Evolutionary conservation across 306 rosid genomes (phyloP).

Genomic region (Cucumis cinereus): DNA sequence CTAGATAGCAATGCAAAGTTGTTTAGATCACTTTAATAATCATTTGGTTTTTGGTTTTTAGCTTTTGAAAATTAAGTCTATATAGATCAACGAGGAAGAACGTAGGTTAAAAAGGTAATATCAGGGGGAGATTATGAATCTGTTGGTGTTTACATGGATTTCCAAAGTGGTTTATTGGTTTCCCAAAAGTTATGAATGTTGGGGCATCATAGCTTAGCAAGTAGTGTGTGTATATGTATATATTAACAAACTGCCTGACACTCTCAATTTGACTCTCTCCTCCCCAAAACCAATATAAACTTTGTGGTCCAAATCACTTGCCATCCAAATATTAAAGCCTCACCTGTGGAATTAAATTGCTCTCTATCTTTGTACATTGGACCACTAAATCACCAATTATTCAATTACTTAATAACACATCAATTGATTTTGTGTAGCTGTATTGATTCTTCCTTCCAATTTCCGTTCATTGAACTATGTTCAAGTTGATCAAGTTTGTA

Average conservation of each 20-base stretch:
- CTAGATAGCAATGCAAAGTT: too few relatives aligned
- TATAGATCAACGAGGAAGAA: too few relatives aligned
- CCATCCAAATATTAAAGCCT: not conserved
- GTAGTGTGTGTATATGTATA: not conserved
- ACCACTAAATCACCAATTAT: not conserved
- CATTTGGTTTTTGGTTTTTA: too few relatives aligned
- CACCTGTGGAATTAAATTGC: not conserved
- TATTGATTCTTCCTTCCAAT: not conserved
- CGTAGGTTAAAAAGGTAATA: too few relatives aligned
- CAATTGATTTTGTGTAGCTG: not conserved
- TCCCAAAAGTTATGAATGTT: not conserved
- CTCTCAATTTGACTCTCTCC: not conserved
- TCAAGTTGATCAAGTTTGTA: too few relatives aligned
- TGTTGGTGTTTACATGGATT: not conserved
- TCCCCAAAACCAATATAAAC: not conserved
- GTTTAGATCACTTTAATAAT: too few relatives aligned
- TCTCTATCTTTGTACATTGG: not conserved
- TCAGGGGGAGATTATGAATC: not conserved
- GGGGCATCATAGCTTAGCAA: not conserved
- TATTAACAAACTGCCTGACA: not conserved
- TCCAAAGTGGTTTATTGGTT: not conserved
- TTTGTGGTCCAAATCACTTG: not conserved
- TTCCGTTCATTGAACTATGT: too few relatives aligned
- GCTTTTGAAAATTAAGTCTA: too few relatives aligned
- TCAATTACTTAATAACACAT: not conserved